Base-by-base conservation (phyloP, 2,329 filamentous ascomycete species). In the Trichoderma afroharzianum region DNA sequence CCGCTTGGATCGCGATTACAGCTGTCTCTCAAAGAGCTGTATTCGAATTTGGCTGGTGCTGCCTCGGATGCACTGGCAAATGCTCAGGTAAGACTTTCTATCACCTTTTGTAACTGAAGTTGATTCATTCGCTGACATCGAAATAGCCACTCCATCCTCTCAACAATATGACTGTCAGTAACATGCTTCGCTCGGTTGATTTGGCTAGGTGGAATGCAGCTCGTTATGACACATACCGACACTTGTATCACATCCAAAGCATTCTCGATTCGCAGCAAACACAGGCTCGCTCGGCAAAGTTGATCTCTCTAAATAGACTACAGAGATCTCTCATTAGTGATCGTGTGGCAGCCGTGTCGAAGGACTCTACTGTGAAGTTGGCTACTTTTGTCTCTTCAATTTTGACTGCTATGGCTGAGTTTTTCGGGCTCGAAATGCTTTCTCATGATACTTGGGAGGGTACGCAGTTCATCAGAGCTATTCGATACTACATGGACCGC, bases 351-450 rank as follows among this genome's bases (percentile, higher is more conserved):
- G 84, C 85, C 8, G 85, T 90, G 5, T 84, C 86, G 0, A 90
- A 88, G 73, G 90, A 92, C 74, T 88, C 89, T 0, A 92, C 90
- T 2, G 84, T 86, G 6, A 83, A 83, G 68, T 82, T 88, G 7
- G 83, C 83, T 1, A 79, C 79, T 2, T 91, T 91, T 73, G 78
- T 91, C 5, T 76, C 78, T 2, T 82, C 81, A 1, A 79, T 83
- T 2, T 76, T 89, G 12, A 77, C 78, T 24, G 77, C 79, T 3
- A 75, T 88, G 14, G 82, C 83, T 55, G 74, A 77, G 5, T 88
- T 85, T 75, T 75, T 90, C 2, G 79, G 79, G 5, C 30, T 79
- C 63, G 75, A 78, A 6, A 74, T 78, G 15, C 58, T 75, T 11
- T 76, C 77, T 12, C 73, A 74, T 28, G 74, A 76, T n/a, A 66